A percentile compares a stretch with the other conserved stretches of the same genome.
Conservation (phyloP, 2,329 filamentous ascomycete species). For the Colletotrichum agaves region DNA sequence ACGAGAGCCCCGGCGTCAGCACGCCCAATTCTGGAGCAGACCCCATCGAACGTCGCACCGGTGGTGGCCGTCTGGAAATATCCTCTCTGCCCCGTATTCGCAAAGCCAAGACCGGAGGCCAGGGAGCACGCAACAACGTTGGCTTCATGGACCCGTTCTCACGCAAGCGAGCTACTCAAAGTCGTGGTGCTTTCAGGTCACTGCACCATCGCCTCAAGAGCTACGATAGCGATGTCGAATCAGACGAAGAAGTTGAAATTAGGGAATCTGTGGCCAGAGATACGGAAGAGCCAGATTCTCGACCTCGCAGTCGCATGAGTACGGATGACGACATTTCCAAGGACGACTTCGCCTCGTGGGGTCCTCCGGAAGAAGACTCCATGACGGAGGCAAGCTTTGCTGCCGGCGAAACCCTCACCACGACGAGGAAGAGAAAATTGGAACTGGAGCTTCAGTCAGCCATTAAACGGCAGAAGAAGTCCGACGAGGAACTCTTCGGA, state of each 20-base stretch:
- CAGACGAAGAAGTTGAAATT: constrained; percentile 80
- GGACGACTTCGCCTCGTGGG: constrained; percentile 60
- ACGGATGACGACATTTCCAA: constrained; percentile 60
- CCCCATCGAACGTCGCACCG: constrained; percentile 69
- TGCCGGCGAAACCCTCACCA: constrained; percentile 65
- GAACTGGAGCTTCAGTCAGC: constrained; percentile 74
- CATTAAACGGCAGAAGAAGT: constrained; percentile 83
- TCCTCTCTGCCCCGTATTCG: constrained; percentile 79
- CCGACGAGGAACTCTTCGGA: constrained; percentile 81
- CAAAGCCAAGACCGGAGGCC: constrained; percentile 69
- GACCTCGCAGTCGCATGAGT: constrained; percentile 79
- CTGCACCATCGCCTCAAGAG: constrained; percentile 83
- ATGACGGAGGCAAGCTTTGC: constrained; percentile 80
- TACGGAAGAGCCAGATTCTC: constrained; percentile 87
- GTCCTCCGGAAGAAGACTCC: constrained; percentile 68
- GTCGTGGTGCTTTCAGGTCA: constrained; percentile 75
- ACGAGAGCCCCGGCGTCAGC: constrained; percentile 70
- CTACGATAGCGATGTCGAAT: constrained; percentile 84
- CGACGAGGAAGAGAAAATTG: constrained; percentile 77
- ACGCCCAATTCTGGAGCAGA: constrained; percentile 74
- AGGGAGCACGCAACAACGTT: constrained; percentile 61
- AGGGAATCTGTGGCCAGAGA: constrained; percentile 72
- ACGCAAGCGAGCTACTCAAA: constrained; percentile 67
- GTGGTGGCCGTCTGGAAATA: constrained; percentile 66
- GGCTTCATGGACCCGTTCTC: constrained; percentile 76